These are phyloP conservation scores for Solanum aculeatissimum DNA, from an alignment of 305 asterid genomes.

Conservation along the genomic window DNA sequence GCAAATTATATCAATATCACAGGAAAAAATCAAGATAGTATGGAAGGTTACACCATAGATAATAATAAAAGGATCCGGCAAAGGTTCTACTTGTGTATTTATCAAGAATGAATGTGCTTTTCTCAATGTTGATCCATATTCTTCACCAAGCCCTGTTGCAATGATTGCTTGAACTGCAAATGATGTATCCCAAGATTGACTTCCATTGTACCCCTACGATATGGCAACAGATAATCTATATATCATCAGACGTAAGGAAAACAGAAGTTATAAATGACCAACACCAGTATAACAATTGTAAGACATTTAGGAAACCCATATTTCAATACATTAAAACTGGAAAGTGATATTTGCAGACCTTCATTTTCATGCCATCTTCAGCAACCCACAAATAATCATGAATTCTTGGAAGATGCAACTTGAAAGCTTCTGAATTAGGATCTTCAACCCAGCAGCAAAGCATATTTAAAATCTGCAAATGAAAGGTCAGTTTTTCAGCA, in stretches of 20 bases:
- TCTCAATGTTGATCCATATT: conserved; percentile 52
- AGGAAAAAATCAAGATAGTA: not conserved
- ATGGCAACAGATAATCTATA: conserved; percentile 1
- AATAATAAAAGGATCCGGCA: not conserved
- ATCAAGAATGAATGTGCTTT: conserved; percentile 65
- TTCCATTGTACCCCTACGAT: conserved; percentile 90
- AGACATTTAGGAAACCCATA: not conserved
- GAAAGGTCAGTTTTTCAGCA: not conserved
- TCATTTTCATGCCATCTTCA: conserved; percentile 99
- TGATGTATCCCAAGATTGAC: conserved; percentile 87
- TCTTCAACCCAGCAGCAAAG: conserved; percentile 99
- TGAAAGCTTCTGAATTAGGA: conserved; percentile 84
- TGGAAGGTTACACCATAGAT: conserved; percentile 1
- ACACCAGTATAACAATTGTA: not conserved
- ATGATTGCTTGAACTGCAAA: conserved; percentile 80
- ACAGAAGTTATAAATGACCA: not conserved
- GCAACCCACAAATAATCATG: conserved; percentile 91
- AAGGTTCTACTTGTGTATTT: conserved; percentile 52
- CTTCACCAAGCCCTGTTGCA: conserved; percentile 51
- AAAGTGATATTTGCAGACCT: conserved; percentile 35
- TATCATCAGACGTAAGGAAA: not conserved
- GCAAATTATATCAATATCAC: conserved; percentile 1
- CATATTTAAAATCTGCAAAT: conserved; percentile 70
- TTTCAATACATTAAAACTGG: not conserved
- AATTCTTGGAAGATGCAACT: conserved; percentile 84